phyloP scores from a whole-genome alignment of 257 asterid genomes.

The Solanum gandarillasii region DNA sequence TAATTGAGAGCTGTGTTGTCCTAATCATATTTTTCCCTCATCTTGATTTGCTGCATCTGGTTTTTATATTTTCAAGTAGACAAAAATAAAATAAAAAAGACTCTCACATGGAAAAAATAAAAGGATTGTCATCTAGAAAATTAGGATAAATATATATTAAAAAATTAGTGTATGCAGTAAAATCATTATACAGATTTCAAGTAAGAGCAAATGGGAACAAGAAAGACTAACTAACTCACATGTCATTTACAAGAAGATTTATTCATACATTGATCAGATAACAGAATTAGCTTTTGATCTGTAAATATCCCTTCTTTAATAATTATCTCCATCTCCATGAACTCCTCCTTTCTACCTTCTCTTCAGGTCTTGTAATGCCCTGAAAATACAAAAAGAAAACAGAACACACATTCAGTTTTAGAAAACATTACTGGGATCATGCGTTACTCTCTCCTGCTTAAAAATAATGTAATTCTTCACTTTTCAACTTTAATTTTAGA shows the following conservation, averaged over 20 bases:
- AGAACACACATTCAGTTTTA: background rate
- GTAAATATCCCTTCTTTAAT: background rate
- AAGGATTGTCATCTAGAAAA: background rate
- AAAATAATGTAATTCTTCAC: no score
- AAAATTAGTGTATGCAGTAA: background rate
- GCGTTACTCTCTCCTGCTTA: background rate
- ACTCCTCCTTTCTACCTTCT: conserved; percentile 11
- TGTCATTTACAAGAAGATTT: background rate
- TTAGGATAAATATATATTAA: background rate
- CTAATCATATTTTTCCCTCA: background rate
- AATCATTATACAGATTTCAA: background rate
- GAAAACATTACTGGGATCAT: background rate
- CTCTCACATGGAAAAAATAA: background rate
- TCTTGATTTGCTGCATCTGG: background rate
- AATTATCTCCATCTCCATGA: conserved; percentile 26
- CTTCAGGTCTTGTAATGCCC: conserved; percentile 7
- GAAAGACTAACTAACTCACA: background rate
- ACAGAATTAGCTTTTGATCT: background rate
- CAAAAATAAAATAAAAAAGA: background rate
- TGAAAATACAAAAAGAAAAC: background rate
- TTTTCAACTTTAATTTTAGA: no score
- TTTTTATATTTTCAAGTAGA: background rate
- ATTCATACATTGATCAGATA: background rate
- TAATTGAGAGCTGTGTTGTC: background rate
- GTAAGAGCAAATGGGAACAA: background rate